Base-by-base conservation (phyloP, 1,284 basidiomycete species). In the Fomitopsis betulina region DNA sequence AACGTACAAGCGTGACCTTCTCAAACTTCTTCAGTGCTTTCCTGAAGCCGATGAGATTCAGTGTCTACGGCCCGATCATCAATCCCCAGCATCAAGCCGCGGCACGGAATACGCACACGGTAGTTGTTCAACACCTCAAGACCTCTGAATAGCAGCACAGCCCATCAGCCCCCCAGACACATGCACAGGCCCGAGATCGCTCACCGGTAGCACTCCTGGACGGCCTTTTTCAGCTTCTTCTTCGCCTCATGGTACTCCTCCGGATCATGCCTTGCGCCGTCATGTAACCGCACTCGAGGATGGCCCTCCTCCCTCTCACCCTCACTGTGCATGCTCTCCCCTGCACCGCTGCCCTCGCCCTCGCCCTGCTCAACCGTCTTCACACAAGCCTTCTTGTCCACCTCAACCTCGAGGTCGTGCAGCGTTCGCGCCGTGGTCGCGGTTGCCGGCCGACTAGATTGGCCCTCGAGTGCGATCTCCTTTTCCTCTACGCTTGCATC, bases 21-120 rank as follows among this genome's bases (percentile, higher is more conserved):
- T 94, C 93, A 65, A 94, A 97, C 75, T 97, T 98, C 75, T 95
- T 98, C 61, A 97, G 70, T 0, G 89, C 90, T 71, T 98, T 98
- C 23, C 91, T 80, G 71, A 98, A 95, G 0, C 94, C 96, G 2
- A 91, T 91, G 9, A 95, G 72, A 70, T 98, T 98, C 54, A 98
- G 74, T 50, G 91, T 86, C 88, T 94, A 60, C 17, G 54, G 56
- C 13, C 19, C 27, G 40, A 59, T 49, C 63, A 25, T 25, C 45
- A 47, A 15, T 21, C 13, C 13, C 13, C 23, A 47, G 10, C 25
- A 13, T 17, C 5, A 23, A 3, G 3, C 23, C 13, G 27, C 38
- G 23, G 9, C 3, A 19, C 39, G 9, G 8, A 19, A 6, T n/a
- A 10, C 87, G 59, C 66, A 92, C 92, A 38, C 92, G 80, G 72